Conservation (phyloP, 768 basidiomycete species). For the Boletus pseudopeckii region DNA sequence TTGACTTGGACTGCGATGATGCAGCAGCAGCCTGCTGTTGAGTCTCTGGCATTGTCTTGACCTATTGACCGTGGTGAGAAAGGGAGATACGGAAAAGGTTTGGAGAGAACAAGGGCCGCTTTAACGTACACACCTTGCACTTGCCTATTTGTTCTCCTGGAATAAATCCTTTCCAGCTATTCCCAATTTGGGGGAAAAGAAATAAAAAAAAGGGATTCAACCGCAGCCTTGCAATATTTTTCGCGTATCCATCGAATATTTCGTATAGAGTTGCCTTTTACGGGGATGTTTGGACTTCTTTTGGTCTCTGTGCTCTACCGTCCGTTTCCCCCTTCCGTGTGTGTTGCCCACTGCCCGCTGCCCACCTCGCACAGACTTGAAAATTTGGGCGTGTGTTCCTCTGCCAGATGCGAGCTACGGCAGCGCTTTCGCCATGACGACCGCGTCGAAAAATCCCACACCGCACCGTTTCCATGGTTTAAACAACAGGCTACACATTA, state of each 20-base stretch:
- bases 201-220: too few relatives aligned
- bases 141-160: constrained; percentile 17
- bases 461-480: too few relatives aligned
- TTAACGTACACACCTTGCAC: constrained; percentile 1
- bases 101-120: constrained; percentile 14
- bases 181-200: neutral
- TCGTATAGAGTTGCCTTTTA: constrained; percentile 1
- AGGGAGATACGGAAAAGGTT: neutral
- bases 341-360: too few relatives aligned
- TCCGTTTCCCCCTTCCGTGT: too few relatives aligned
- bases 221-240: too few relatives aligned
- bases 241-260: constrained; percentile 5
- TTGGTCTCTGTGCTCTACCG: too few relatives aligned
- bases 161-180: constrained; percentile 13
- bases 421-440: too few relatives aligned
- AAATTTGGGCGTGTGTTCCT: too few relatives aligned
- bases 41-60: constrained; percentile 29
- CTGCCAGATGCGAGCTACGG: too few relatives aligned
- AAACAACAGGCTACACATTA: too few relatives aligned
- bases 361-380: too few relatives aligned
- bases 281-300: neutral
- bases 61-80: neutral
- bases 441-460: too few relatives aligned
- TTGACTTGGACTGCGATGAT: constrained; percentile 35
- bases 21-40: constrained; percentile 16